A percentile compares a stretch with the other conserved stretches of the same genome.
phyloP scores from a whole-genome alignment of 2,329 filamentous ascomycete genomes.

The Aspergillus fijiensis region DNA sequence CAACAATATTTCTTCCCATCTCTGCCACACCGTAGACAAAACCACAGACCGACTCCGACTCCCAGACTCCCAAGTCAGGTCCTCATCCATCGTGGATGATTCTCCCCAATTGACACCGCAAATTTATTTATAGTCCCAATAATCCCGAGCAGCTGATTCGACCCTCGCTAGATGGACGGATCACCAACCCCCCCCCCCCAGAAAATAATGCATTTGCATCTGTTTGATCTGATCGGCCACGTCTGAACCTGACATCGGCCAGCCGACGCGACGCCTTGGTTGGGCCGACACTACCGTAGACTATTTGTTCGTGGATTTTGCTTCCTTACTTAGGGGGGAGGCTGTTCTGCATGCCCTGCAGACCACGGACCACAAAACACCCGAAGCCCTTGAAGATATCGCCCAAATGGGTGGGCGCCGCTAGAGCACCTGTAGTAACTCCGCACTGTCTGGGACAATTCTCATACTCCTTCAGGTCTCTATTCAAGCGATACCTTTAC shows the following conservation, averaged over 20 bases:
- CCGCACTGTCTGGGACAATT: too few species aligned
- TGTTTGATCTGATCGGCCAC: neutral
- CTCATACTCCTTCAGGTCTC: too few species aligned
- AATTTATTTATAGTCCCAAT: conserved; percentile 3
- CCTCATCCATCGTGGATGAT: neutral
- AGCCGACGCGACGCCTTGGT: neutral
- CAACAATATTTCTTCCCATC: neutral
- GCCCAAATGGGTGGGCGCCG: neutral
- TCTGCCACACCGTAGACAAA: neutral
- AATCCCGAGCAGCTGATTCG: neutral
- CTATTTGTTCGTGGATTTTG: conserved; percentile 3
- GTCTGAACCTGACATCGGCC: conserved; percentile 5
- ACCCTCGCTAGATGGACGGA: neutral
- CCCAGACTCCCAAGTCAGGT: neutral
- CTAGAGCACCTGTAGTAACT: too few species aligned
- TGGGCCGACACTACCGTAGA: neutral
- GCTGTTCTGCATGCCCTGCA: neutral
- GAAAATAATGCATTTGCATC: neutral
- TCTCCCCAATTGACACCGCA: conserved; percentile 1
- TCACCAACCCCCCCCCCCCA: neutral
- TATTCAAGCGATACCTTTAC: neutral
- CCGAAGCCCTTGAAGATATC: neutral
- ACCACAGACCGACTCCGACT: neutral
- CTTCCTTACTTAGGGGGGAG: neutral
- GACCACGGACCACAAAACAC: neutral